Evolutionary conservation across 1,284 basidiomycete genomes (phyloP).

Genomic region (Jaminaea rosea): DNA sequence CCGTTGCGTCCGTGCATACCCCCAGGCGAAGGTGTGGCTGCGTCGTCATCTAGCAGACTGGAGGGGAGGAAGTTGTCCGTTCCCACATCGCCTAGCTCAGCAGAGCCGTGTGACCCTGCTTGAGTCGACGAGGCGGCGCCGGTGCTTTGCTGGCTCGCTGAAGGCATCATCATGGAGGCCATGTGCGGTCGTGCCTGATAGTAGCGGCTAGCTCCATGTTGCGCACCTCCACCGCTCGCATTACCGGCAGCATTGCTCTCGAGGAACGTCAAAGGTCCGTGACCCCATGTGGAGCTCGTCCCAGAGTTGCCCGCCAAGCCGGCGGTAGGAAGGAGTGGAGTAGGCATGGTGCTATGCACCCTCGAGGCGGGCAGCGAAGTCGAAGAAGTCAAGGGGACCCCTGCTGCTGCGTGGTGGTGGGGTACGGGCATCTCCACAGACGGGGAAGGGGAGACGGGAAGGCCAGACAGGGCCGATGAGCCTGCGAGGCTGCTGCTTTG

Average conservation of each 20-base stretch:
- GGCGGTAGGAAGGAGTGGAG: background rate
- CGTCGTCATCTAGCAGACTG: too few relatives aligned
- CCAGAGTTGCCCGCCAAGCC: too few relatives aligned
- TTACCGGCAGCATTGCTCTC: slow-evolving; percentile 6
- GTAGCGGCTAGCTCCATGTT: background rate
- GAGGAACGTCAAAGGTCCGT: slow-evolving; percentile 31
- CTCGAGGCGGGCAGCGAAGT: slow-evolving; percentile 2
- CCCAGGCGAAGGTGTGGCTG: too few relatives aligned
- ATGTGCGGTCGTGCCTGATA: slow-evolving; percentile 12
- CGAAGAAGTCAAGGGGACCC: slow-evolving; percentile 7
- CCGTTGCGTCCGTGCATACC: too few relatives aligned
- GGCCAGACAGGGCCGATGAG: background rate
- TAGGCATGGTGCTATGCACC: slow-evolving; percentile 1
- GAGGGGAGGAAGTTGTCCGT: too few relatives aligned
- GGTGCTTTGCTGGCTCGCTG: slow-evolving; percentile 19
- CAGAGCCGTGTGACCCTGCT: background rate
- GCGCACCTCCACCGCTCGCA: background rate
- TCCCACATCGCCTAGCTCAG: background rate
- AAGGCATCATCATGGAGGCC: slow-evolving; percentile 1
- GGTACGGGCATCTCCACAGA: too few relatives aligned
- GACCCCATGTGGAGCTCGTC: slow-evolving; percentile 25
- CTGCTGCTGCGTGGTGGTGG: background rate
- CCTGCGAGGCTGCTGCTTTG: background rate
- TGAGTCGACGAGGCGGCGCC: slow-evolving; percentile 7
- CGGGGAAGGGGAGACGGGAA: background rate